Percentiles rank a stretch among this genome's conserved stretches.
Conservation (phyloP, 1,284 basidiomycete genomes). For the Sporisorium reilianum region DNA sequence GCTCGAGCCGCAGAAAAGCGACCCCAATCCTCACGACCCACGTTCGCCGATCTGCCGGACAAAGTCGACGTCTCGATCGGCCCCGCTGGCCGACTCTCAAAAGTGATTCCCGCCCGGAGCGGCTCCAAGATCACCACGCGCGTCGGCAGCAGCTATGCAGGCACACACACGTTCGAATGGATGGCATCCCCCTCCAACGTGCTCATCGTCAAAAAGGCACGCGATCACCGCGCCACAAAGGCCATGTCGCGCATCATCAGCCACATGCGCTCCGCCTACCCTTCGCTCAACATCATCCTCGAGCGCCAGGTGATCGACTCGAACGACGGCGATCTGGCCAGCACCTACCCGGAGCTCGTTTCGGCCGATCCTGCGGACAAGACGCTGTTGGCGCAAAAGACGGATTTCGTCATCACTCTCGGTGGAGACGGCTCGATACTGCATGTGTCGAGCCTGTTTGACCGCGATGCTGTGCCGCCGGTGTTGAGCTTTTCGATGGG, state of each 20-base stretch:
- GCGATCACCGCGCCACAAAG: constrained; percentile 70
- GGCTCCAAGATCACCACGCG: constrained; percentile 59
- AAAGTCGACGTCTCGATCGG: constrained; percentile 58
- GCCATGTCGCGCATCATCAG: constrained; percentile 71
- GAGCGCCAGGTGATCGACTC: constrained; percentile 76
- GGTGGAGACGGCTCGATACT: constrained; percentile 96
- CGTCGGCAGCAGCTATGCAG: constrained; percentile 60
- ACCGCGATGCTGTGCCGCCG: constrained; percentile 87
- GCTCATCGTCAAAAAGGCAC: constrained; percentile 72
- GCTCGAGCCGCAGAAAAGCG: constrained; percentile 25
- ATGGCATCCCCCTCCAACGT: constrained; percentile 68
- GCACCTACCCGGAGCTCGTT: constrained; percentile 30
- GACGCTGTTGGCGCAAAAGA: constrained; percentile 51
- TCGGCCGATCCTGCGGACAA: constrained; percentile 30
- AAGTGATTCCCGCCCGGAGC: constrained; percentile 48
- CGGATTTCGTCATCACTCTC: constrained; percentile 86
- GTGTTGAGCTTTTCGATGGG: constrained; percentile 97
- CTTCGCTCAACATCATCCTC: constrained; percentile 80
- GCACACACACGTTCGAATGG: constrained; percentile 68
- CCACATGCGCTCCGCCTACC: constrained; percentile 72
- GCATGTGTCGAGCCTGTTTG: constrained; percentile 92
- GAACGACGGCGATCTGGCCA: constrained; percentile 73
- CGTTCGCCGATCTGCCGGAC: constrained; percentile 46
- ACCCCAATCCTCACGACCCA: constrained; percentile 19
- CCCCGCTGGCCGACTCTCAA: constrained; percentile 58